These are phyloP conservation scores for Geranium brycei DNA, from an alignment of 345 rosid species.

Conservation along the genomic window DNA sequence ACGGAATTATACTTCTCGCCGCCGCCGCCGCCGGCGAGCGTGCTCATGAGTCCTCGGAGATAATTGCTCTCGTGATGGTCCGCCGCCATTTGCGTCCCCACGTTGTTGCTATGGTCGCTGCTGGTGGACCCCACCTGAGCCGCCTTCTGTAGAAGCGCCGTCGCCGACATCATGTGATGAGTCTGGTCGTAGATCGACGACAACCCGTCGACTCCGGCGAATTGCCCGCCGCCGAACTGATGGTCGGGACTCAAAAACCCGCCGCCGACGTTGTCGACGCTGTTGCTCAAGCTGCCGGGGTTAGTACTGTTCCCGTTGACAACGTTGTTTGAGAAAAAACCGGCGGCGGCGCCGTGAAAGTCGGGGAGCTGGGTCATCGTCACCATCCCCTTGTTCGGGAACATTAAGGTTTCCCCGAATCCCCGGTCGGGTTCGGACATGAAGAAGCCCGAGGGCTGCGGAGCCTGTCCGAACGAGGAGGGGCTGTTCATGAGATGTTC, in stretches of 20 bases:
- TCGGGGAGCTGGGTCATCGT: constrained; percentile 41
- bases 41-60: background rate
- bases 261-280: constrained; percentile 9
- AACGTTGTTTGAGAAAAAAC: constrained; percentile 21
- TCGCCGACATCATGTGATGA: constrained; percentile 53
- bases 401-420: constrained; percentile 17
- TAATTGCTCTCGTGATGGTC: constrained; percentile 10
- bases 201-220: constrained; percentile 20
- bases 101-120: constrained; percentile 22
- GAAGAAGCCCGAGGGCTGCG: constrained; percentile 22
- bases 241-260: constrained; percentile 13
- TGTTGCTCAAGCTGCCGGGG: constrained; percentile 16
- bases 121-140: constrained; percentile 74
- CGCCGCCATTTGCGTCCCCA: constrained; percentile 5
- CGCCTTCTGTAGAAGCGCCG: constrained; percentile 75
- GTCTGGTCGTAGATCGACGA: constrained; percentile 35
- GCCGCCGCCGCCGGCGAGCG: too few relatives aligned
- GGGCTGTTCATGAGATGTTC: too few relatives aligned
- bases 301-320: constrained; percentile 16
- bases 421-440: constrained; percentile 23
- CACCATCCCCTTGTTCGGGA: constrained; percentile 8
- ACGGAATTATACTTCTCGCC: too few relatives aligned
- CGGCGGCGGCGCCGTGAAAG: constrained; percentile 19
- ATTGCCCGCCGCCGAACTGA: constrained; percentile 15
- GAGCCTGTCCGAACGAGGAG: constrained; percentile 11